Evolutionary conservation across 2,329 filamentous ascomycete genomes (phyloP), one percentile per base, ranked within the genome.

Genomic region (Colletotrichum tofieldiae): DNA sequence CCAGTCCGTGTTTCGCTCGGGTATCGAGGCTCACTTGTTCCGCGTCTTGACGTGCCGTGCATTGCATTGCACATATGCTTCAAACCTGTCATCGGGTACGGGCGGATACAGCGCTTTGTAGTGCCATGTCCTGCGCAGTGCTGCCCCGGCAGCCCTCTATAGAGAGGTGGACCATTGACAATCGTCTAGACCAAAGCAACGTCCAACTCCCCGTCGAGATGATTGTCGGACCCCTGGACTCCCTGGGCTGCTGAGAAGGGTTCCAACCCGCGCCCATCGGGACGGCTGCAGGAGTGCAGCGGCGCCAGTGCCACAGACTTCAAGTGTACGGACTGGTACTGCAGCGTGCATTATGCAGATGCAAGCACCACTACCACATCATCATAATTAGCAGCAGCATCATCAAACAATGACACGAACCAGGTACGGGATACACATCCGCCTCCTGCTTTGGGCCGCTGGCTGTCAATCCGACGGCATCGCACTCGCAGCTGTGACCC

Each of bases 291-390:
- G 37, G 14, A 37, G 39, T 8, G 23, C 26, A 16, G n/a, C 37
- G 20, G 60, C 47, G 29, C 23, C 39, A 37, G 18, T 59, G 37
- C 26, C 56, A 59, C 23, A 29, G 45, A 23, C 1, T 39, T 18
- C 29, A 5, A 32, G 29, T 32, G 18, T 16, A 56, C 18, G 3
- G 4, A 7, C 4, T 26, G 26, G 20, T 43, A 16, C 58, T 51
- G 67, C 60, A 47, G 47, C 39, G 23, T 67, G 56, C 63, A 41
- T 61, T 23, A 67, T 51, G 49, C 47, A 71, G 41, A 54, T 45
- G 39, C 54, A 52, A 23, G 37, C 45, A 61, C 26, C 26, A 37
- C n/a, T 1, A 11, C 26, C 16, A 32, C 12, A 3, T 32, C 26
- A 32, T n/a, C 52, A 55, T 55, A 5, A 16, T 6, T 4, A 51